phyloP scores from a whole-genome alignment of 1,284 basidiomycete genomes.

The Sporisorium reilianum region DNA sequence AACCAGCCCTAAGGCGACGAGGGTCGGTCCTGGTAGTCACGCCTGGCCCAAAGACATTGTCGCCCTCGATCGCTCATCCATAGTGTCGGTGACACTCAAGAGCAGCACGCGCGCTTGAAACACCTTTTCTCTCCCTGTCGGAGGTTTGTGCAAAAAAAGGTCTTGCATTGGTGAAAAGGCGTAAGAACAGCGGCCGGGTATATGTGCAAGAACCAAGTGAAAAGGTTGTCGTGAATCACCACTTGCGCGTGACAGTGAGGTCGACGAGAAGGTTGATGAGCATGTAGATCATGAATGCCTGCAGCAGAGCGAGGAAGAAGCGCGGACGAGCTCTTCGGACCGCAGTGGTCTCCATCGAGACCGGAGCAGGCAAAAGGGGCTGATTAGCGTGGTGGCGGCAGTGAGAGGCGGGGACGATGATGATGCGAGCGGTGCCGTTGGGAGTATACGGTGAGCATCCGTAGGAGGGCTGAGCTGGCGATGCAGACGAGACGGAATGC shows the following conservation, averaged over 20 bases:
- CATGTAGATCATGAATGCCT: slow-evolving; percentile 45
- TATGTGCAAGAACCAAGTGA: not conserved
- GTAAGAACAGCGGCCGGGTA: slow-evolving; percentile 7
- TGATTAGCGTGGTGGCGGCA: slow-evolving; percentile 14
- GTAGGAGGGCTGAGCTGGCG: slow-evolving; percentile 16
- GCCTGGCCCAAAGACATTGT: not conserved
- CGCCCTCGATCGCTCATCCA: not conserved
- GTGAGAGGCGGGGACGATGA: slow-evolving; percentile 43
- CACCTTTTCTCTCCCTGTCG: not conserved
- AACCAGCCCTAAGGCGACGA: not conserved
- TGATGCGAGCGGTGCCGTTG: slow-evolving; percentile 35
- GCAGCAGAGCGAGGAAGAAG: slow-evolving; percentile 38
- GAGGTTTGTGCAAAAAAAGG: not conserved
- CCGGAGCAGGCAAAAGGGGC: slow-evolving; percentile 25
- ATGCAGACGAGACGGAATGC: slow-evolving; percentile 4
- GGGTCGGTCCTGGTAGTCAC: not conserved
- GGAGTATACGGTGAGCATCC: slow-evolving; percentile 44
- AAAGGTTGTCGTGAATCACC: slow-evolving; percentile 6
- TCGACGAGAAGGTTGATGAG: slow-evolving; percentile 41
- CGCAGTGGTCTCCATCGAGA: slow-evolving; percentile 7
- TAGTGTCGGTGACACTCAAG: not conserved
- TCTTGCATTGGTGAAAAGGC: not conserved
- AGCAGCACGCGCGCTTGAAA: not conserved
- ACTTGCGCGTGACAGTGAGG: slow-evolving; percentile 33
- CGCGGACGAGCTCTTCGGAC: slow-evolving; percentile 28